Base-by-base conservation (phyloP, 2,329 filamentous ascomycete species). In the Penicillium sp. region DNA sequence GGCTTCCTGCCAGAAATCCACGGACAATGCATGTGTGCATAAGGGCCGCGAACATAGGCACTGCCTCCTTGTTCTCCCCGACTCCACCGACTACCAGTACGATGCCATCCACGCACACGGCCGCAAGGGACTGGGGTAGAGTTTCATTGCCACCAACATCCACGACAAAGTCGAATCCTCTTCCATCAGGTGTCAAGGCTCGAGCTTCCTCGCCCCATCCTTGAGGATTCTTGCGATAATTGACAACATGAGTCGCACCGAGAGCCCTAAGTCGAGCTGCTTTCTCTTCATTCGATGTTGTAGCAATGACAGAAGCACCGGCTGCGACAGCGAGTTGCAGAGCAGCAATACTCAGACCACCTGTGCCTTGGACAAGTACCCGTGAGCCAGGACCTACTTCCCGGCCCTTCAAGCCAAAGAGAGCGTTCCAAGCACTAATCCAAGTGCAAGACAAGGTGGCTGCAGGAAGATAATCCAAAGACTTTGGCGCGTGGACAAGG, bases 291-390 rank as follows among this genome's bases (percentile, higher is more conserved):
- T 76, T 79, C 1, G 78, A 81, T 0, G 81, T 85, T 0, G 82
- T 85, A 0, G 82, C 79, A 49, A 85, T 82, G 46, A 85, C 81
- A 6, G 66, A 75, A 0, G 81, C 82, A 26, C 81, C 82, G 0
- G 76, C 76, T 0, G 81, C 79, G 52, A 68, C 62, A 36, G 73
- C 74, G 45, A 76, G 28, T 29, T 29, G 28, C 28, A 29, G 28
- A 29, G 28, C 7, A 29, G 28, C 28, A 29, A 29, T 9, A 29
- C 28, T 29, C 8, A 29, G 7, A 29, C 28, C 28, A 29, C 28
- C 28, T 29, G 28, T 29, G 28, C 28, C 28, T 29, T 29, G 28
- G 28, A 29, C 28, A 12, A 29, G 28, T 9, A 29, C 28, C 28
- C 28, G 12, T 9, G 28, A 29, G 7, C 3, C 28, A 29, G 28